phyloP scores from a whole-genome alignment of 352 stramenopile species.

The Phytopythium boreale region DNA sequence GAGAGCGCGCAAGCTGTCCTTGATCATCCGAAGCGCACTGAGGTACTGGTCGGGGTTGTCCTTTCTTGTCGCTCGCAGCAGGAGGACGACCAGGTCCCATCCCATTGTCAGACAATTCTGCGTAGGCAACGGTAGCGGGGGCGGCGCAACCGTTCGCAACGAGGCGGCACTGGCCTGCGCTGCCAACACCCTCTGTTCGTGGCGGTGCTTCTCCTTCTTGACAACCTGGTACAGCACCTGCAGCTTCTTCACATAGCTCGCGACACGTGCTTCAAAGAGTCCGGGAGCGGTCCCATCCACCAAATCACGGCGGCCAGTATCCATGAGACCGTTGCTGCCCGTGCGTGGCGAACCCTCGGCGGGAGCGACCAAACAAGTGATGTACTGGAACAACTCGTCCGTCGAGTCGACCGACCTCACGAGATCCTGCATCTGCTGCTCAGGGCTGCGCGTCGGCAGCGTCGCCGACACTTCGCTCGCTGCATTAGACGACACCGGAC shows the following conservation, averaged over 20 bases:
- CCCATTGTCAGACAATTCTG: constrained; percentile 84
- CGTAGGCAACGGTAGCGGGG: constrained; percentile 72
- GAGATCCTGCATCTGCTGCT: constrained; percentile 74
- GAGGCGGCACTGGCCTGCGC: constrained; percentile 52
- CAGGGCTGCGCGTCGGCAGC: constrained; percentile 21
- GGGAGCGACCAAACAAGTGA: constrained; percentile 51
- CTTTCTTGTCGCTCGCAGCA: constrained; percentile 62
- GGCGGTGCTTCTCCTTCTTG: constrained; percentile 80
- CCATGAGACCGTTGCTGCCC: constrained; percentile 6
- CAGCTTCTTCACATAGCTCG: constrained; percentile 69
- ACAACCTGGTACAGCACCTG: constrained; percentile 69
- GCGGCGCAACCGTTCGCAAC: constrained; percentile 66
- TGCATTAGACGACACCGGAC: constrained; percentile 2
- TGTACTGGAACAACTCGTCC: constrained; percentile 80
- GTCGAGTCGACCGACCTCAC: constrained; percentile 73
- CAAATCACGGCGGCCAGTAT: background rate
- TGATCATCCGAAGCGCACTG: constrained; percentile 70
- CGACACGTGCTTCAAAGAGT: constrained; percentile 66
- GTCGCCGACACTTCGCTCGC: constrained; percentile 34
- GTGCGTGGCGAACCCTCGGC: background rate
- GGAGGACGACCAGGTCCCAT: constrained; percentile 73
- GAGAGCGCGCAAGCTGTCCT: constrained; percentile 55
- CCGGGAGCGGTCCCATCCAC: constrained; percentile 21
- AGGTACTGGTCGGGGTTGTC: constrained; percentile 72
- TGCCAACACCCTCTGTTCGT: constrained; percentile 64